phyloP scores from a whole-genome alignment of 179 eudicot species.

The Silene noctiflora region DNA sequence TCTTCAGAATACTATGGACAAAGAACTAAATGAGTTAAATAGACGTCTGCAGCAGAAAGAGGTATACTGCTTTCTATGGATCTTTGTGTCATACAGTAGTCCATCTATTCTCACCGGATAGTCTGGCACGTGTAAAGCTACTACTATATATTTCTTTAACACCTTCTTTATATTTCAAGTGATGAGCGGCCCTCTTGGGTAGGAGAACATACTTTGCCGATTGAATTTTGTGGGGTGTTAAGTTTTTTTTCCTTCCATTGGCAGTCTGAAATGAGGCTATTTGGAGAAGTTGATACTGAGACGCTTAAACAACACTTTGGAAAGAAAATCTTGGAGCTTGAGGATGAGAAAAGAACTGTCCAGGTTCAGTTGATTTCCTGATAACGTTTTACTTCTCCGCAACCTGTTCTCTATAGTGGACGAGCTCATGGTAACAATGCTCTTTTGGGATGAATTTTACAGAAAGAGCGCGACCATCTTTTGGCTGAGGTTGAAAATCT shows the following conservation, averaged over 20 bases:
- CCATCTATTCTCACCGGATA: not conserved
- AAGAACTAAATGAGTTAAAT: conserved; percentile 83
- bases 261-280: conserved; percentile 98
- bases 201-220: not conserved
- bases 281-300: conserved; percentile 77
- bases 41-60: conserved; percentile 91
- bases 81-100: conserved; percentile 4
- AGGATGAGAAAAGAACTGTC: conserved; percentile 92
- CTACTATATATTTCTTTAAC: not conserved
- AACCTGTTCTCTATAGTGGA: not conserved
- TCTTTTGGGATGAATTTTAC: conserved; percentile 28
- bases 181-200: conserved; percentile 1
- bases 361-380: conserved; percentile 51
- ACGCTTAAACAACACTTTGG: conserved; percentile 99
- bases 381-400: not conserved
- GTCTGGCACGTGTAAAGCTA: not conserved
- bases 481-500: conserved; percentile 90
- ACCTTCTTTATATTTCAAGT: not conserved
- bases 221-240: not conserved
- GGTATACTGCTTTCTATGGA: conserved; percentile 40
- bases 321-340: conserved; percentile 87
- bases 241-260: conserved; percentile 17
- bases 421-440: not conserved
- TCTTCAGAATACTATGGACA: conserved; percentile 90
- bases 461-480: conserved; percentile 92